Evolutionary conservation across 805 yeast species (phyloP).

Genomic region (Wickerhamiella alocasiicola): DNA sequence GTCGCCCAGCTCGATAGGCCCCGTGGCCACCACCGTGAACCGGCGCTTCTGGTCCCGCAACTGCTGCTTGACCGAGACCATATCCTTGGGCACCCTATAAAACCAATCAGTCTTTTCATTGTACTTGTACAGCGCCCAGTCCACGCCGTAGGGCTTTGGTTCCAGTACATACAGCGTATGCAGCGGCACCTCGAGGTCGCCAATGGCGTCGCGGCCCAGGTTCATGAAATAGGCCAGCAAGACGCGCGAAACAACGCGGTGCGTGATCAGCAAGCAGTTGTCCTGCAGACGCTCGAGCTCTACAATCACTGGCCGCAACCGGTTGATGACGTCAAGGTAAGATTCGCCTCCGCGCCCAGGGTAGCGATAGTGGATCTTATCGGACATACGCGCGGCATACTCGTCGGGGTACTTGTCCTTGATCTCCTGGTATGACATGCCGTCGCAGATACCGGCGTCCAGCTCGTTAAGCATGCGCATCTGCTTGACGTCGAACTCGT

Average conservation of each 20-base stretch:
- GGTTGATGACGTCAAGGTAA: slow-evolving; percentile 80
- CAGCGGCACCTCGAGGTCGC: slow-evolving; percentile 83
- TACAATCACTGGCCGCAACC: slow-evolving; percentile 79
- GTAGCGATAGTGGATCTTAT: slow-evolving; percentile 76
- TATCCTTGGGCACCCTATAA: slow-evolving; percentile 39
- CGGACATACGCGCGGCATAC: slow-evolving; percentile 57
- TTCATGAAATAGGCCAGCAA: slow-evolving; percentile 81
- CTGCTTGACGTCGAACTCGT: slow-evolving; percentile 62
- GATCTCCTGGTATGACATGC: slow-evolving; percentile 83
- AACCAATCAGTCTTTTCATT: slow-evolving; percentile 72
- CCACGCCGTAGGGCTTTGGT: slow-evolving; percentile 91
- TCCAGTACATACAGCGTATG: slow-evolving; percentile 85
- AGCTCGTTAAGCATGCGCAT: slow-evolving; percentile 89
- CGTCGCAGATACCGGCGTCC: slow-evolving; percentile 87
- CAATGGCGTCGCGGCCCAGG: slow-evolving; percentile 60
- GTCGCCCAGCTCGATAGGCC: slow-evolving; percentile 19
- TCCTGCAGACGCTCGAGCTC: slow-evolving; percentile 88
- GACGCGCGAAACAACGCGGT: slow-evolving; percentile 82
- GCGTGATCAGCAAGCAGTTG: slow-evolving; percentile 71
- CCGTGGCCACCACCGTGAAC: slow-evolving; percentile 22
- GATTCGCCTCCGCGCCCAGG: slow-evolving; percentile 98
- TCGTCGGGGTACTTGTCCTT: slow-evolving; percentile 62
- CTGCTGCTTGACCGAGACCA: slow-evolving; percentile 20
- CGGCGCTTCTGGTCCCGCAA: slow-evolving; percentile 20
- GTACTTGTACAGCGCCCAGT: slow-evolving; percentile 81